Evolutionary conservation across 257 asterid genomes (phyloP).

Genomic region (Nicotiana attenuata): DNA sequence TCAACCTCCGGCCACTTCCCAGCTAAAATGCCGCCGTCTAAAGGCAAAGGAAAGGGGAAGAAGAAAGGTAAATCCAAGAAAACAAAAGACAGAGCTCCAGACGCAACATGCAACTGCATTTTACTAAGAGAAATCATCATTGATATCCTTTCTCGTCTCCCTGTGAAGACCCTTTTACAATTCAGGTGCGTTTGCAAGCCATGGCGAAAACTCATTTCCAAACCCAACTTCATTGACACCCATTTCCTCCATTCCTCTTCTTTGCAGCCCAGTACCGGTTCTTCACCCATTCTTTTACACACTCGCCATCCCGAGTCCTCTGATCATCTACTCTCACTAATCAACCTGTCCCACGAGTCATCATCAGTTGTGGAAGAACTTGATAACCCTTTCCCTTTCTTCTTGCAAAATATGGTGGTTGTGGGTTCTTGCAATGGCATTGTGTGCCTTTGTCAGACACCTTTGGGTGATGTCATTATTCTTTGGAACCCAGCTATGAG

Average conservation of each 20-base stretch:
- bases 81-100: not conserved
- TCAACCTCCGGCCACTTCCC: not conserved
- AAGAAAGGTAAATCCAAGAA: not conserved
- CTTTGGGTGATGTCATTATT: not conserved
- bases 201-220: not conserved
- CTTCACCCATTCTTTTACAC: not conserved
- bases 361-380: not conserved
- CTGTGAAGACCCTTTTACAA: constrained; percentile 2
- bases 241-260: not conserved
- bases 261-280: not conserved
- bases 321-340: not conserved
- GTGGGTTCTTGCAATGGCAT: not conserved
- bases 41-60: not conserved
- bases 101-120: not conserved
- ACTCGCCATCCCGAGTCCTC: not conserved
- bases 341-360: not conserved
- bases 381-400: not conserved
- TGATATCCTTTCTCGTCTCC: not conserved
- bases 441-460: not conserved
- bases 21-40: not conserved
- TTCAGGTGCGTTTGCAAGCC: constrained; percentile 11
- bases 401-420: not conserved
- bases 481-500: not conserved
- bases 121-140: not conserved
- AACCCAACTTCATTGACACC: not conserved